These are phyloP conservation scores for Fusarium tjaetaba DNA, from an alignment of 2,329 filamentous ascomycete genomes.

Conservation along the genomic window DNA sequence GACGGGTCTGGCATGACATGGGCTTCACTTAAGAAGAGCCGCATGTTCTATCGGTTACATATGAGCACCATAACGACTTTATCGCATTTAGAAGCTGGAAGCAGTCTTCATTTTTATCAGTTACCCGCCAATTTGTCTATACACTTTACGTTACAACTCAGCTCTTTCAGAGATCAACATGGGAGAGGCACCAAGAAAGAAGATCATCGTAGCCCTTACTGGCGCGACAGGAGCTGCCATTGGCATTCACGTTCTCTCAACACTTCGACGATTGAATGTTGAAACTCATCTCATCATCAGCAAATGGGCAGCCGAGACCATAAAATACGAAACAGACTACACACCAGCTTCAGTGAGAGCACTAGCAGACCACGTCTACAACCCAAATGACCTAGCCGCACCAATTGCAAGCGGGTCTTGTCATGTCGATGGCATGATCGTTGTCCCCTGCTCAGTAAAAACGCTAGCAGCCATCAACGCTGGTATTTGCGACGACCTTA, in stretches of 20 bases:
- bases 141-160: neutral
- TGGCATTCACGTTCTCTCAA: slow-evolving; percentile 54
- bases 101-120: neutral
- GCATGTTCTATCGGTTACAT: neutral
- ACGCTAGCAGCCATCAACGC: slow-evolving; percentile 3
- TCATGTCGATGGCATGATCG: slow-evolving; percentile 21
- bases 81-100: neutral
- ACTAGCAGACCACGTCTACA: slow-evolving; percentile 52
- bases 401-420: slow-evolving; percentile 12
- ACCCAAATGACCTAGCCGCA: slow-evolving; percentile 55
- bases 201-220: slow-evolving; percentile 60
- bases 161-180: neutral
- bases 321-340: slow-evolving; percentile 58
- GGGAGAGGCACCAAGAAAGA: slow-evolving; percentile 6
- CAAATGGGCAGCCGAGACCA: slow-evolving; percentile 59
- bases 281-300: slow-evolving; percentile 60
- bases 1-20: neutral
- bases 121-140: neutral
- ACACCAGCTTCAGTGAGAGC: slow-evolving; percentile 47
- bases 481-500: slow-evolving; percentile 9
- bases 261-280: slow-evolving; percentile 53
- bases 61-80: neutral
- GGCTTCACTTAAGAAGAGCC: neutral
- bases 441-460: slow-evolving; percentile 19
- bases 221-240: slow-evolving; percentile 59